Percentiles rank a stretch among this genome's conserved stretches.
phyloP scores from a whole-genome alignment of 306 rosid genomes.

The Rosa lucieae region DNA sequence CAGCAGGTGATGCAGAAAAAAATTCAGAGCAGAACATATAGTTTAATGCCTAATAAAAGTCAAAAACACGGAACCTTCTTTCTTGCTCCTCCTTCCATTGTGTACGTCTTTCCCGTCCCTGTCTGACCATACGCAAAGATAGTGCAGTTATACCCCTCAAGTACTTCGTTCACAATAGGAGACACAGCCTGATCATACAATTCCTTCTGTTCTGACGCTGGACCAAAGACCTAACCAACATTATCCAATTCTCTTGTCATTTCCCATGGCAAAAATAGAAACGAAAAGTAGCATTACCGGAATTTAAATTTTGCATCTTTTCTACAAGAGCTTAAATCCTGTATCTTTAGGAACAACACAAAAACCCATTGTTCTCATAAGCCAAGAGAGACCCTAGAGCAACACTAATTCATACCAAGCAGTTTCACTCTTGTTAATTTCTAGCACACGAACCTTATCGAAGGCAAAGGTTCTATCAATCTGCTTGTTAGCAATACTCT shows the following conservation, averaged over 20 bases:
- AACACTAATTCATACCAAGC: neutral
- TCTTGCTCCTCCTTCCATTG: slow-evolving; percentile 99
- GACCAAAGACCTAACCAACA: slow-evolving; percentile 81
- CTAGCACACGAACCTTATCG: slow-evolving; percentile 65
- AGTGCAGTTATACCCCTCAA: slow-evolving; percentile 97
- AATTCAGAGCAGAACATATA: slow-evolving; percentile 2
- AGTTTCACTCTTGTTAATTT: neutral
- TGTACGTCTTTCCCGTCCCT: slow-evolving; percentile 97
- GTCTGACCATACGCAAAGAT: slow-evolving; percentile 99
- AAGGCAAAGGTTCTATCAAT: slow-evolving; percentile 91
- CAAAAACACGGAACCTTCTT: slow-evolving; percentile 62
- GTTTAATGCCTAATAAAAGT: neutral
- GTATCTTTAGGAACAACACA: neutral
- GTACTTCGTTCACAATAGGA: slow-evolving; percentile 95
- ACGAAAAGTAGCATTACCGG: neutral
- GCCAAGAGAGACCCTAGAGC: neutral
- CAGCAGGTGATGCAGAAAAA: slow-evolving; percentile 6
- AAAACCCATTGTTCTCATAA: neutral
- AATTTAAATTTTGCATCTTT: neutral
- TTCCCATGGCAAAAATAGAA: slow-evolving; percentile 6
- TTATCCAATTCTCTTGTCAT: slow-evolving; percentile 33
- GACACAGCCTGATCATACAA: slow-evolving; percentile 94
- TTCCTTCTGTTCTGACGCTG: slow-evolving; percentile 84
- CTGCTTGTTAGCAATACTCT: slow-evolving; percentile 97
- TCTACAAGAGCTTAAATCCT: neutral